Evolutionary conservation across 192 early-diverging fungal genomes (phyloP), one percentile per base, ranked within the genome.

Genomic region (Cladochytrium replicatum): DNA sequence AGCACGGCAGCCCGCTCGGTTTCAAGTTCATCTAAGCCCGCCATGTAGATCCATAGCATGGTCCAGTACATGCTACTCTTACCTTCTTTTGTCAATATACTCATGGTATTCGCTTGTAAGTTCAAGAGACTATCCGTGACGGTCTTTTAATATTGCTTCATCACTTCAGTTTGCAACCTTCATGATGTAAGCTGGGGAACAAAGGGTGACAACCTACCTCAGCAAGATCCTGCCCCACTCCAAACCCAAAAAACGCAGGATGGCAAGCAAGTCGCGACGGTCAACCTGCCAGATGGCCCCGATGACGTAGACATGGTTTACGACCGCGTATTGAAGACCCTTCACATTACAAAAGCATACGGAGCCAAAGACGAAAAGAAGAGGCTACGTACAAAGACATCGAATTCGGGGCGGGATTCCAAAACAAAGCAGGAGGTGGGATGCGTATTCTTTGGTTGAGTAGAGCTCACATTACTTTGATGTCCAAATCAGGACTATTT

Each of bases 261-360:
- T 38, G 84, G 84, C 19, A 61, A 68, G 11, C 68, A 71, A 19
- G 69, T 79, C 15, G 83, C 81, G 0, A 76, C 82, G 31, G 69
- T 90, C n/a, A 63, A 78, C 15, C 63, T 91, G 3, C 84, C 90
- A 1, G 61, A 68, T 11, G 79, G 75, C 21, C 64, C 78, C 34
- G 75, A 81, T 6, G 88, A 92, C 58, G 60, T 82, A 15, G 80
- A 88, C 64, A 74, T 68, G 5, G 66, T 71, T 7, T 97, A 91
- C 59, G 79, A 85, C 6, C 61, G 71, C 22, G 74, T 78, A 38
- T 62, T 80, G 49, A 41, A 63, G 41, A 76, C 79, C 32, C 66
- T 92, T 50, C 63, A 60, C 26, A 32, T 39, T 19, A 50, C 42
- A 3, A 55, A 37, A 38, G 24, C 54, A 7, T 37, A 53, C 19